Conservation (phyloP, 2,329 filamentous ascomycete species). For the Lasiodiplodia theobromae region DNA sequence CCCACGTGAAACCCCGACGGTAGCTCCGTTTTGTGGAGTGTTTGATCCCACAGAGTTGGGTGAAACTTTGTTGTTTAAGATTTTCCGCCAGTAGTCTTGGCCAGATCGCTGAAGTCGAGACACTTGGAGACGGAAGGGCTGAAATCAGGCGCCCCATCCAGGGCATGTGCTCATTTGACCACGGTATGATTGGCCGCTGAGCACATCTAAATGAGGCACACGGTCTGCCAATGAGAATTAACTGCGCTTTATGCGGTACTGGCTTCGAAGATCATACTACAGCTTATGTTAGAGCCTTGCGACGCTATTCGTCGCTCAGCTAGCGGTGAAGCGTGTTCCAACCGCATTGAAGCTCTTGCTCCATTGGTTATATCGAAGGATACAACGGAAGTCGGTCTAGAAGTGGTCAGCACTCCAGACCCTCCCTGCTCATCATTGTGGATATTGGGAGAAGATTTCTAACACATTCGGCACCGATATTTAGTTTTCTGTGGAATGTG, state of each 20-base stretch:
- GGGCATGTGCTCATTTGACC: too few relatives aligned
- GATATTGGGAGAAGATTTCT: too few relatives aligned
- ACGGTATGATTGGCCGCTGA: neutral
- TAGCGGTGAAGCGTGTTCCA: too few relatives aligned
- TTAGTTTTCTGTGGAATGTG: too few relatives aligned
- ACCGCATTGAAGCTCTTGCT: too few relatives aligned
- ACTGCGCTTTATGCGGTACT: neutral
- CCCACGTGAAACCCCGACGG: neutral
- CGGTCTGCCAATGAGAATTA: neutral
- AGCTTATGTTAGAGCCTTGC: neutral
- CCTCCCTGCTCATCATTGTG: too few relatives aligned
- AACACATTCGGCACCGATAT: too few relatives aligned
- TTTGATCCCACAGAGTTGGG: neutral
- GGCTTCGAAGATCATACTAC: neutral
- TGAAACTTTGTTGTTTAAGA: neutral
- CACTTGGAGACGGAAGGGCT: neutral
- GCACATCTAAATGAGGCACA: neutral
- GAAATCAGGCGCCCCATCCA: neutral
- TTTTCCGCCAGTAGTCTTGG: neutral
- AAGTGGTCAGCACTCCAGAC: too few relatives aligned
- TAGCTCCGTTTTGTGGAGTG: too few relatives aligned
- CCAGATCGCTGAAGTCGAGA: neutral
- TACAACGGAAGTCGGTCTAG: too few relatives aligned
- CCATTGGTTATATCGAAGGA: too few relatives aligned
- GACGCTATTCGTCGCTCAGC: neutral